Evolutionary conservation across 768 basidiomycete species (phyloP).

Genomic region (Termitomyces sp.): DNA sequence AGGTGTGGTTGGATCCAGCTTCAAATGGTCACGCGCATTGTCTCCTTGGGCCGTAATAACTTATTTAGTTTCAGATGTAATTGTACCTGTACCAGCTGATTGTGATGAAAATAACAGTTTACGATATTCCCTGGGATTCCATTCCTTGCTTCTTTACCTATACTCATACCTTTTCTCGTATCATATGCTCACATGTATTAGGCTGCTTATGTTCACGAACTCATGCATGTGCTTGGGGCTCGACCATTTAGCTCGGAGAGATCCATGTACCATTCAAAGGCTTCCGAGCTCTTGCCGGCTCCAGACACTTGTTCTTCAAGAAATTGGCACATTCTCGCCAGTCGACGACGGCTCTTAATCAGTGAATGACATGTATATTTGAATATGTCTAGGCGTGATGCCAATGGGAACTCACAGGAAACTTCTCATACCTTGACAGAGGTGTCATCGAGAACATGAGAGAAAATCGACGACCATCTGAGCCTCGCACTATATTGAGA

Average conservation of each 20-base stretch:
- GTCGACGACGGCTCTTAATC: neutral
- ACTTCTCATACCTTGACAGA: neutral
- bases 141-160: neutral
- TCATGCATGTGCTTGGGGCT: neutral
- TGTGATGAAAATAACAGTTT: neutral
- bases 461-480: neutral
- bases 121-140: conserved; percentile 1
- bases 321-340: neutral
- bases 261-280: neutral
- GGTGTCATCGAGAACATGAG: neutral
- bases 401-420: neutral
- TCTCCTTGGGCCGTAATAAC: neutral
- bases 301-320: neutral
- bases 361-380: neutral
- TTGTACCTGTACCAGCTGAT: conserved; percentile 3
- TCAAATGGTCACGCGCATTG: neutral
- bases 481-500: neutral
- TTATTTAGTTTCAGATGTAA: neutral
- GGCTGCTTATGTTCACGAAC: neutral
- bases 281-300: neutral
- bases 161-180: conserved; percentile 1
- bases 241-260: neutral
- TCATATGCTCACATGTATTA: neutral
- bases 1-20: neutral
- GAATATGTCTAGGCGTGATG: neutral